Percentiles rank a stretch among this genome's conserved stretches.
Evolutionary conservation across 2,329 filamentous ascomycete genomes (phyloP).

Genomic region (Coniochaeta sp.): DNA sequence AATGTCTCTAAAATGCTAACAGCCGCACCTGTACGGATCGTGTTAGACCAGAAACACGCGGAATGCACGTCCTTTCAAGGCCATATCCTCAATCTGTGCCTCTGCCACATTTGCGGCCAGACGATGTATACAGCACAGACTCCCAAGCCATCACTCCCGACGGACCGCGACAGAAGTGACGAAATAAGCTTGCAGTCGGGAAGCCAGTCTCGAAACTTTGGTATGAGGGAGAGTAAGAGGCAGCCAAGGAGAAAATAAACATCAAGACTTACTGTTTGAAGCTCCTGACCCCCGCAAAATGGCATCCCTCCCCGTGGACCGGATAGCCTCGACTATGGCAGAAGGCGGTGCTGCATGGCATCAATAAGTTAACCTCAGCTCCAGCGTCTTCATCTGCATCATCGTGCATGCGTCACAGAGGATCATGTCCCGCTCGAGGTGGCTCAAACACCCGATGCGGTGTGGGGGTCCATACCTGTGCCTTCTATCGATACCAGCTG

Average conservation of each 20-base stretch:
- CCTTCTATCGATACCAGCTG: slow-evolving; percentile 83
- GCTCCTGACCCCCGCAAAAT: slow-evolving; percentile 85
- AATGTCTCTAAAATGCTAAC: slow-evolving; percentile 92
- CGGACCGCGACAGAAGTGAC: background rate
- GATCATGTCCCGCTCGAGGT: background rate
- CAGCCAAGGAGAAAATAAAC: slow-evolving; percentile 1
- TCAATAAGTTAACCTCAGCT: background rate
- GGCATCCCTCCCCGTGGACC: slow-evolving; percentile 84
- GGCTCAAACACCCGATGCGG: background rate
- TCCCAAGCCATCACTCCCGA: background rate
- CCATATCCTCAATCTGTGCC: background rate
- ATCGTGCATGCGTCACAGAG: background rate
- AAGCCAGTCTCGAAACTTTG: background rate
- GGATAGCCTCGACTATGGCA: slow-evolving; percentile 80
- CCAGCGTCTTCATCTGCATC: background rate
- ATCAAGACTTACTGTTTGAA: slow-evolving; percentile 64
- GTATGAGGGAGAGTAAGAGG: background rate
- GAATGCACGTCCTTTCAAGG: background rate
- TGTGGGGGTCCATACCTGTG: slow-evolving; percentile 47
- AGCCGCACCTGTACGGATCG: slow-evolving; percentile 53
- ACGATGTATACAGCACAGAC: too few relatives aligned
- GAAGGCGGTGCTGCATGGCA: slow-evolving; percentile 64
- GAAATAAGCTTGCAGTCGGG: background rate
- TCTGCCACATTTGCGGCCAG: background rate
- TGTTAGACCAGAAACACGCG: background rate